Evolutionary conservation across 2,329 filamentous ascomycete species (phyloP), one percentile per base, ranked within the genome.

Genomic region (Parasarocladium wereldwijsianum): DNA sequence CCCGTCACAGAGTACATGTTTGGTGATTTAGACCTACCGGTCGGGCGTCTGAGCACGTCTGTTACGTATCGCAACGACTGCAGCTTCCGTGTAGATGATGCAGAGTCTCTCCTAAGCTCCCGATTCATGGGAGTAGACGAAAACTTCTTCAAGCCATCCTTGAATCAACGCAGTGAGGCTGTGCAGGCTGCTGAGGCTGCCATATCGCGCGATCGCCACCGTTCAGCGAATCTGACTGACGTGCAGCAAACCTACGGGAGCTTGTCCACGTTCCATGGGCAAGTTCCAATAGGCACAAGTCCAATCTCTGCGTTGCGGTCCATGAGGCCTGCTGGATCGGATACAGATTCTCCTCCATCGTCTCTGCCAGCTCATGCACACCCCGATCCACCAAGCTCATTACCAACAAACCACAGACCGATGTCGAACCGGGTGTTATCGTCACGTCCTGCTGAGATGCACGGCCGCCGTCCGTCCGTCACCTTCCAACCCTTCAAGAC

Each of bases 401-500:
- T 72, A 25, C 69, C 69, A n/a, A 63, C 66, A 11, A 43, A 52
- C 6, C 50, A 46, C n/a, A 44, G 51, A 11, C 34, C 39, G 5
- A 38, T 44, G 10, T 34, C 47, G 15, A 35, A 44, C 14, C 50
- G 55, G 16, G 6, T 12, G 6, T n/a, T n/a, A n/a, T n/a, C n/a
- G n/a, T n/a, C n/a, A n/a, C 28, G 28, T 5, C 3, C 20, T 4
- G 20, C 36, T 60, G 23, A 60, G 61, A 29, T 55, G 53, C 10
- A 52, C 76, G 13, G 63, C 80, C 24, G 60, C 58, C 14, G 84
- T 31, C 76, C 81, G 6, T 94, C 84, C 0, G 71, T 93, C 14
- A 92, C 83, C 1, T 93, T 94, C 44, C 83, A 92, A 42, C 86
- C 87, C 0, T 98, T 98, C 61, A 98, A 98, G 54, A 83, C 86